Evolutionary conservation across 2,329 filamentous ascomycete genomes (phyloP), one percentile per base, ranked within the genome.

Genomic region (Ophioceras dolichostomum): DNA sequence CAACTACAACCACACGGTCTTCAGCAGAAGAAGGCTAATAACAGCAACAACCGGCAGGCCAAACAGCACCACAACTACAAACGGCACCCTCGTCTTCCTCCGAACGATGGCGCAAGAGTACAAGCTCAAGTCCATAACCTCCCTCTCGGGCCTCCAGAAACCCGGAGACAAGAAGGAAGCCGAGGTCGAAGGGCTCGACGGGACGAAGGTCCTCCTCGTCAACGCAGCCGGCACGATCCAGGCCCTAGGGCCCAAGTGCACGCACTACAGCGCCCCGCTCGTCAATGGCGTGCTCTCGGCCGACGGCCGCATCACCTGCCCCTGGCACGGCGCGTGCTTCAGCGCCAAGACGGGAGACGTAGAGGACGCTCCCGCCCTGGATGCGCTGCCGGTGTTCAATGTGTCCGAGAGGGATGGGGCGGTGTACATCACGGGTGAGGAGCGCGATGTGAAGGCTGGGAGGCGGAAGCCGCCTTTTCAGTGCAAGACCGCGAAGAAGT

Each of bases 281-380:
- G 76, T 78, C 37, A 86, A 89, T 47, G 91, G 91, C 38, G 79
- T 96, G 7, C 61, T 98, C 44, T 84, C 84, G 7, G 74, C 76
- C 3, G 79, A 83, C 47, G 91, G 91, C 5, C 73, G 86, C 36
- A 60, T 98, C 43, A 94, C 85, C 6, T 98, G 91, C 57, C 87
- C 89, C 4, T 96, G 91, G 91, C 89, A 96, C 56, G 89, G 89
- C 64, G 91, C 91, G 40, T 98, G 91, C 67, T 98, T 95, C 64
- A 91, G 85, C 44, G 76, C 85, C 44, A 72, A 73, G 40, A 93
- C 83, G 7, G 91, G 91, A 38, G 91, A 98, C 50, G 83, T 98
- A 41, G 91, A 98, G 62, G 86, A 96, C 53, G 88, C 89, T 1
- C 91, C 91, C 0, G 91, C 85, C 2, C 73, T 94, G 19, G 86